Evolutionary conservation across 2,329 filamentous ascomycete genomes (phyloP).

Genomic region (Hymenoscyphus salicellus): DNA sequence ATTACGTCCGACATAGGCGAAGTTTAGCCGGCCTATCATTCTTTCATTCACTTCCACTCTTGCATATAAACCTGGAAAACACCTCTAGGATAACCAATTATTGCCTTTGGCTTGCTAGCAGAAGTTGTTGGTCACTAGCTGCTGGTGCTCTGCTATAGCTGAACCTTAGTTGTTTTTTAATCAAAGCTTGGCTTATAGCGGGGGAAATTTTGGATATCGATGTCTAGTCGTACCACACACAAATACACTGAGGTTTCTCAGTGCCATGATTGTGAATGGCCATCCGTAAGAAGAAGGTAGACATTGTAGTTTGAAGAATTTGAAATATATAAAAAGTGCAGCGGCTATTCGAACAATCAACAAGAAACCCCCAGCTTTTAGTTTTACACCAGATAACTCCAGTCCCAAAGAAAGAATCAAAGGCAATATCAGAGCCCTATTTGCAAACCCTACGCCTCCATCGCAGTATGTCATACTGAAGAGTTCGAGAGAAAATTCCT

Average conservation of each 20-base stretch:
- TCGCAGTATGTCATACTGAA: neutral
- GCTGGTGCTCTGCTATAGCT: no score
- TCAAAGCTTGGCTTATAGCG: no score
- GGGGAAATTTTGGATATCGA: no score
- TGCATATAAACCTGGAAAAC: no score
- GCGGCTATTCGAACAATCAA: neutral
- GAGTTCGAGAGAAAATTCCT: neutral
- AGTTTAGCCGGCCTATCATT: neutral
- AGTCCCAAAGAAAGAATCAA: neutral
- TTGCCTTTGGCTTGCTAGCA: no score
- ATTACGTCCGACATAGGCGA: constrained; percentile 14
- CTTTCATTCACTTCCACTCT: neutral
- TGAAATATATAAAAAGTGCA: neutral
- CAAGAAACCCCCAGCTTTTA: neutral
- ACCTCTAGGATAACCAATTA: no score
- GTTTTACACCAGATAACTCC: neutral
- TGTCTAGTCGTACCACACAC: neutral
- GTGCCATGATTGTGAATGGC: neutral
- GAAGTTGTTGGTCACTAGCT: no score
- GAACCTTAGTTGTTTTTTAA: no score
- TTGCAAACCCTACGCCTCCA: neutral
- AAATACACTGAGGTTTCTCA: neutral
- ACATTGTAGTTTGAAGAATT: neutral
- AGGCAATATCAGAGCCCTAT: neutral
- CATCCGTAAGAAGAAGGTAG: no score